Base-by-base conservation (phyloP, 805 yeast genomes). In the Kluyveromyces wickerhamii region DNA sequence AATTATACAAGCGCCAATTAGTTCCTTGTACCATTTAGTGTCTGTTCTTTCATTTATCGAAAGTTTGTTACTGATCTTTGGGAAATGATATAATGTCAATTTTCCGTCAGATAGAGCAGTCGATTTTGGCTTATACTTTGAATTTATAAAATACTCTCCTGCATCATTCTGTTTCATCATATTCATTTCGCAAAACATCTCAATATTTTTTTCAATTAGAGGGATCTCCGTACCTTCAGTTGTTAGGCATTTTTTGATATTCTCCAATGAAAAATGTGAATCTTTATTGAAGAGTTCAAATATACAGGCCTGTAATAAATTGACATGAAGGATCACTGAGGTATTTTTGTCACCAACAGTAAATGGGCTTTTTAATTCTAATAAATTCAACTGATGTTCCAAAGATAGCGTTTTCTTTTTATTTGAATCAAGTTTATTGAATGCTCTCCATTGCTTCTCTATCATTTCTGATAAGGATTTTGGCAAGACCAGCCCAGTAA, bases 21-120 rank as follows among this genome's bases (percentile, higher is more conserved):
- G 29, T 30, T 55, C 58, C 28, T 44, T 47, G 19, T 45, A 43
- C 62, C 62, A 57, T 9, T 29, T 38, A 1, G 54, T 40, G 10
- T 43, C 36, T n/a, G 24, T 26, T n/a, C 34, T 13, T 8, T 30
- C 31, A 3, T 21, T 19, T 24, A 31, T 34, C 12, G 29, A 13
- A 19, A 13, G 10, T 13, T 12, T n/a, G 13, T 32, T 20, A 7
- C 36, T 12, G 2, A 32, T 20, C 29, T 29, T 37, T 7, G 42
- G 38, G 20, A 48, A 28, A 2, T 44, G 29, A 10, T 30, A 30
- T 12, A 54, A 34, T 12, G 54, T 44, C 13, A 54, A 36, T 28
- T 39, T 47, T 6, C 52, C 51, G 19, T 44, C 35, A 32, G 42
- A 46, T 0, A 55, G 21, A 27, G 40, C 51, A 6, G 23, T 35